These are phyloP conservation scores for Apiospora aurea DNA, from an alignment of 2,329 filamentous ascomycete species.

Conservation along the genomic window DNA sequence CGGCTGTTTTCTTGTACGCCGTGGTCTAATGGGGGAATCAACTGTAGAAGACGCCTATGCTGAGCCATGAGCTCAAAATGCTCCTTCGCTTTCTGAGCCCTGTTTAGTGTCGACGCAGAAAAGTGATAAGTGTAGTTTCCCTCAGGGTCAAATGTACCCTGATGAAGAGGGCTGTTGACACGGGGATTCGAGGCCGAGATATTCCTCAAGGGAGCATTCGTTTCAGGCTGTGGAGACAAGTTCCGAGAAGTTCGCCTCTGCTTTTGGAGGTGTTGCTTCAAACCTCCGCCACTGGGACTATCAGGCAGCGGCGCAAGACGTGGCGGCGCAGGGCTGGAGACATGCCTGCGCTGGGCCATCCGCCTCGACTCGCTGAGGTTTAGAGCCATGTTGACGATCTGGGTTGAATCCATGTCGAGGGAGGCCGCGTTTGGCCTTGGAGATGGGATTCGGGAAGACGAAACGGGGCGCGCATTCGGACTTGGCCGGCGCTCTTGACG, in stretches of 20 bases:
- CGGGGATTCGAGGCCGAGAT: constrained; percentile 50
- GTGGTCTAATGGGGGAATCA: constrained; percentile 75
- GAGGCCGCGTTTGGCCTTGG: constrained; percentile 37
- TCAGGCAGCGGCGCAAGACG: constrained; percentile 60
- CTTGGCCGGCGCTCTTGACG: constrained; percentile 36
- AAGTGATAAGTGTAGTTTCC: constrained; percentile 68
- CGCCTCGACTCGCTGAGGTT: constrained; percentile 84
- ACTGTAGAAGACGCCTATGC: constrained; percentile 80
- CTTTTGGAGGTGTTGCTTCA: constrained; percentile 75
- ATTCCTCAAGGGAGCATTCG: constrained; percentile 46
- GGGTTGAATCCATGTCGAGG: constrained; percentile 78
- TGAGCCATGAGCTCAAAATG: constrained; percentile 87
- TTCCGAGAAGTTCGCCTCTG: constrained; percentile 69
- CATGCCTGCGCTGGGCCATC: constrained; percentile 65
- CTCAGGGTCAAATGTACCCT: constrained; percentile 57
- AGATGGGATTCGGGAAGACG: constrained; percentile 34
- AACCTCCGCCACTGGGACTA: constrained; percentile 56
- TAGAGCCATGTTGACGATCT: constrained; percentile 92
- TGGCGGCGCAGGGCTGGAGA: constrained; percentile 58
- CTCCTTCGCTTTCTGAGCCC: constrained; percentile 83
- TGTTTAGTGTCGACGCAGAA: constrained; percentile 79
- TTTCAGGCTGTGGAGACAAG: constrained; percentile 63
- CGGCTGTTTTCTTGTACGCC: constrained; percentile 42
- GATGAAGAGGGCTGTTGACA: constrained; percentile 55
- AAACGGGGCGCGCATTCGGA: constrained; percentile 36